Base-by-base conservation (phyloP, 2,329 filamentous ascomycete species). In the Calonectria crousiana region DNA sequence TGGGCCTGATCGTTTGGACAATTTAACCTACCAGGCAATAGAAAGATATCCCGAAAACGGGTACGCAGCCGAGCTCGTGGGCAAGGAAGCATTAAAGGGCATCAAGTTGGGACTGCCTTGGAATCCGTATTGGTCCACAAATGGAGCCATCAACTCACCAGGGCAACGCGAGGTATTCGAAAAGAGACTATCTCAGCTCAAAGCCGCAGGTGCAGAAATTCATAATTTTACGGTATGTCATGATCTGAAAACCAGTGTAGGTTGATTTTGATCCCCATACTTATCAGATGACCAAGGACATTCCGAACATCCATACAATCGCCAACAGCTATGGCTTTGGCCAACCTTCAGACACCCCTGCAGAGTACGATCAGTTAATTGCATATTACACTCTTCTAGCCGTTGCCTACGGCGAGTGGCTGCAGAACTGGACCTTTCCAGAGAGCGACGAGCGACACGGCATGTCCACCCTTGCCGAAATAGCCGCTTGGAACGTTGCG, bases 341-440 rank as follows among this genome's bases (percentile, higher is more conserved):
- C 2, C 76, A 75, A 11, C 70, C 75, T 8, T 34, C 68, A 3
- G 67, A 72, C 18, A 53, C 68, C 2, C 67, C 75, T 44, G 58
- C 52, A 1, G 64, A 73, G 28, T 70, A 56, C 64, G 49, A 69
- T 20, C 76, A 78, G 14, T 34, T 71, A n/a, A 67, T 75, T 20
- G 68, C 66, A 16, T 77, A 71, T 32, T 71, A 74, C n/a, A 74
- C 75, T 1, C 76, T 78, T 30, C 72, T 78, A 5, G 75, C 76
- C 1, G 77, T 78, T 6, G 77, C 62, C 14, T 78, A 78, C 16
- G 77, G 67, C n/a, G 76, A 77, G 36, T 77, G 75, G 72, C 72
- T 78, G 4, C 64, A 72, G 8, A 66, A 74, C 32, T 78, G 75
- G 75, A 74, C 64, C 1, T 78, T 73, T 30, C 72, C 72, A 5